A percentile compares a stretch with the other conserved stretches of the same genome.
Conservation (phyloP, 805 yeast species). For the Grigorovia humatica region DNA sequence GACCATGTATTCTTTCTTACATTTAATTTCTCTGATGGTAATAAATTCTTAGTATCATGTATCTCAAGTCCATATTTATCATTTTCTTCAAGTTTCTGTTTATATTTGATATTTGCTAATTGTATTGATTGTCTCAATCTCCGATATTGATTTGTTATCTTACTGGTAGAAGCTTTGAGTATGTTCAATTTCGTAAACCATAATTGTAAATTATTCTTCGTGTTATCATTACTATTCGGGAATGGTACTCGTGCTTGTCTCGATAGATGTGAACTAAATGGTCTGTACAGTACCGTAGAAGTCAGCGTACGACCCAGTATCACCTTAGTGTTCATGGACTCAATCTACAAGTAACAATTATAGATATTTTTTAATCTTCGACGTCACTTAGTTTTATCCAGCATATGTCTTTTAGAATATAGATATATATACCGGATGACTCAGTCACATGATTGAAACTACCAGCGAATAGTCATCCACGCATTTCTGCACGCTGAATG, state of each 20-base stretch:
- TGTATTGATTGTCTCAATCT: constrained; percentile 29
- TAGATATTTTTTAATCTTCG: too few relatives aligned
- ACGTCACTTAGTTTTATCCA: too few relatives aligned
- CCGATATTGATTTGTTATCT: constrained; percentile 8
- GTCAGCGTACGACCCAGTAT: not conserved
- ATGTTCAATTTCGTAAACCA: not conserved
- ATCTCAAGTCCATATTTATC: constrained; percentile 26
- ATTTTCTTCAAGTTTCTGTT: constrained; percentile 30
- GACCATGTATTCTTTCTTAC: constrained; percentile 31
- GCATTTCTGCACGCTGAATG: not conserved
- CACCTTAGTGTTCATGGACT: not conserved
- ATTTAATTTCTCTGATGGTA: constrained; percentile 39
- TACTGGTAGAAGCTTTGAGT: not conserved
- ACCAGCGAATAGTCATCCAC: not conserved
- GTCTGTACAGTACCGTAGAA: not conserved
- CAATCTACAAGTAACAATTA: too few relatives aligned
- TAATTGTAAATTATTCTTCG: not conserved
- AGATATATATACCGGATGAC: not conserved
- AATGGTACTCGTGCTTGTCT: not conserved
- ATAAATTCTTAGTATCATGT: constrained; percentile 23
- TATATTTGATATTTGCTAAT: constrained; percentile 30
- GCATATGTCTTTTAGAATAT: too few relatives aligned
- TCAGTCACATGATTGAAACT: not conserved
- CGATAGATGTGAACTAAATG: not conserved
- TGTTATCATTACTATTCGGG: not conserved